Percentiles rank a stretch among this genome's conserved stretches.
Conservation (phyloP, 2,329 filamentous ascomycete genomes). For the Talaromyces sp. region DNA sequence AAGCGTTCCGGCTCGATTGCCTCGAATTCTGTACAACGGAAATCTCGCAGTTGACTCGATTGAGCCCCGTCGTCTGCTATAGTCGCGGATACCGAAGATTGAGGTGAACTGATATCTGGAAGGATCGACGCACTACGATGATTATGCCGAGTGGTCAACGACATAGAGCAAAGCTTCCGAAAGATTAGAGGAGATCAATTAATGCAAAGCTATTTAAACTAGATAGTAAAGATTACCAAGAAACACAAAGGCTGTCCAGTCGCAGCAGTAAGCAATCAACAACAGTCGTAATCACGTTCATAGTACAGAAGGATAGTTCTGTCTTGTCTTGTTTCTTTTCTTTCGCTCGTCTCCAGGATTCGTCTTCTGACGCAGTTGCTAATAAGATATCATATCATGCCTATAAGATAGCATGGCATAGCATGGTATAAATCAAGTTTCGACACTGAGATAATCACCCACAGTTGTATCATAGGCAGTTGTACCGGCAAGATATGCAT, state of each 20-base stretch:
- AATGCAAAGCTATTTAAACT: constrained; percentile 4
- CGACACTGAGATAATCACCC: background rate
- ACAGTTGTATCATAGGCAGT: background rate
- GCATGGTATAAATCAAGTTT: background rate
- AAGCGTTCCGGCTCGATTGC: background rate
- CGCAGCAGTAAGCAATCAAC: constrained; percentile 1
- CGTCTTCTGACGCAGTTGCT: background rate
- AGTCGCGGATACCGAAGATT: background rate
- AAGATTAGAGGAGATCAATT: background rate
- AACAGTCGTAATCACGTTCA: constrained; percentile 12
- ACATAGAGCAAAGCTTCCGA: background rate
- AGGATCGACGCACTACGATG: background rate
- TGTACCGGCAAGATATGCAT: constrained; percentile 24
- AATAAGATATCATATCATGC: background rate
- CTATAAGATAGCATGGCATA: background rate
- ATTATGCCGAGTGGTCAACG: background rate
- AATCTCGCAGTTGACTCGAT: background rate
- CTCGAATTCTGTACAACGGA: background rate
- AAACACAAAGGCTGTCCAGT: constrained; percentile 2
- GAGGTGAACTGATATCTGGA: background rate
- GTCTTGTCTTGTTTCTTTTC: background rate
- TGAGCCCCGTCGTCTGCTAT: background rate
- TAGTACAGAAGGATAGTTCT: constrained; percentile 3
- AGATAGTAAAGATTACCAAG: background rate
- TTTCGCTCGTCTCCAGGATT: background rate